These are phyloP conservation scores for Amanita pallidorosea DNA, from an alignment of 768 basidiomycete species.

Conservation along the genomic window DNA sequence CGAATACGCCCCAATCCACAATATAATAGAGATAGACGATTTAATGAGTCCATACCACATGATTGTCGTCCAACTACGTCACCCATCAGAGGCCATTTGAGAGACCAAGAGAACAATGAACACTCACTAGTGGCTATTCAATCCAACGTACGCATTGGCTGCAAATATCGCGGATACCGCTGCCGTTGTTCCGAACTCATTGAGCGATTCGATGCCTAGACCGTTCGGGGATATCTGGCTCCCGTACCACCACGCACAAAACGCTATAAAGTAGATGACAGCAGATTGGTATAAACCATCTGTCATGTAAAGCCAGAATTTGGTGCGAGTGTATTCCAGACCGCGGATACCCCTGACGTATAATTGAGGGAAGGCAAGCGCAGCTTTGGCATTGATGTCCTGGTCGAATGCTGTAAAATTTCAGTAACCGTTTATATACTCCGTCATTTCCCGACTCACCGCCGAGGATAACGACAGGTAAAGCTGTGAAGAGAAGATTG, in stretches of 20 bases:
- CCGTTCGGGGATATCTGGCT: constrained; percentile 68
- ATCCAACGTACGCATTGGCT: constrained; percentile 83
- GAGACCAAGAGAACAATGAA: constrained; percentile 14
- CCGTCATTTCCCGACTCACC: constrained; percentile 29
- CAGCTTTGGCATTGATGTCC: constrained; percentile 84
- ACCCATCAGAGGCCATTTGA: constrained; percentile 11
- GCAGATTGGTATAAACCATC: constrained; percentile 92
- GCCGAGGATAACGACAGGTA: constrained; percentile 87
- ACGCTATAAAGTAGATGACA: constrained; percentile 83
- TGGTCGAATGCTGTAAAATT: constrained; percentile 73
- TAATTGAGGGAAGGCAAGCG: constrained; percentile 89
- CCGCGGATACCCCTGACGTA: constrained; percentile 92
- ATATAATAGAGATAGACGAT: constrained; percentile 68
- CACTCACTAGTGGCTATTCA: constrained; percentile 81
- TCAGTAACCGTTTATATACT: constrained; percentile 1
- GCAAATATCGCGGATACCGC: constrained; percentile 79
- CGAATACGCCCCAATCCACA: constrained; percentile 89
- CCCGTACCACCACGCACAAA: constrained; percentile 57
- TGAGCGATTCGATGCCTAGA: constrained; percentile 62
- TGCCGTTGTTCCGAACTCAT: constrained; percentile 89
- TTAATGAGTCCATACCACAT: constrained; percentile 77
- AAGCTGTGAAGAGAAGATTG: constrained; percentile 87
- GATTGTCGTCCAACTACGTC: constrained; percentile 65
- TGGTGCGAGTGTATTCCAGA: constrained; percentile 81
- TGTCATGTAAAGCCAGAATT: constrained; percentile 93